A percentile compares a stretch with the other conserved stretches of the same genome.
These are phyloP conservation scores for Saccharum spontaneum DNA, from an alignment of 176 grass and related monocot genomes.

Conservation along the genomic window DNA sequence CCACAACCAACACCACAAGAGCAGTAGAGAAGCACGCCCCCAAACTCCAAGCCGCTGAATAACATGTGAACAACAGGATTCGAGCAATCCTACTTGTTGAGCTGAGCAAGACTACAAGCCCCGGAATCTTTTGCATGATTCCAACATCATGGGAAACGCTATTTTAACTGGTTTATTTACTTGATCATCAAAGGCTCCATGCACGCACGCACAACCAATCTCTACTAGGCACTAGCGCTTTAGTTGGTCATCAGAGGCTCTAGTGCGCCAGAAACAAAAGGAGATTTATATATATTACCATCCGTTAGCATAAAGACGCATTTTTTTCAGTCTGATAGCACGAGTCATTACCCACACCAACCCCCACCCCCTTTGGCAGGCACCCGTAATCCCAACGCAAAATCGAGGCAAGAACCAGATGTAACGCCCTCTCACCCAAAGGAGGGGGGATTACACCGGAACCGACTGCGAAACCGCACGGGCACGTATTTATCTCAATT, in stretches of 20 bases:
- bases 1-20: background rate
- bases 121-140: background rate
- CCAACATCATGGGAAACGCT: background rate
- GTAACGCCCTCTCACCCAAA: background rate
- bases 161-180: background rate
- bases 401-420: background rate
- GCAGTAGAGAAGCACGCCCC: background rate
- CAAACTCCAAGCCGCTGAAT: background rate
- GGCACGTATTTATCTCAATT: too few species aligned
- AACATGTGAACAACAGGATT: background rate
- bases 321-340: background rate
- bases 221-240: background rate
- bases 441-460: background rate
- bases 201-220: background rate
- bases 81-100: background rate
- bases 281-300: background rate
- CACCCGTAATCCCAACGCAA: background rate
- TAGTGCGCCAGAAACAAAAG: background rate
- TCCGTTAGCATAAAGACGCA: background rate
- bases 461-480: background rate
- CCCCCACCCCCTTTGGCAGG: background rate
- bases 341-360: background rate
- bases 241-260: background rate
- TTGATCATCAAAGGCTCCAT: background rate
- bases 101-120: background rate